phyloP scores from a whole-genome alignment of 192 early-diverging fungal species.

The Haplosporangium gracile region DNA sequence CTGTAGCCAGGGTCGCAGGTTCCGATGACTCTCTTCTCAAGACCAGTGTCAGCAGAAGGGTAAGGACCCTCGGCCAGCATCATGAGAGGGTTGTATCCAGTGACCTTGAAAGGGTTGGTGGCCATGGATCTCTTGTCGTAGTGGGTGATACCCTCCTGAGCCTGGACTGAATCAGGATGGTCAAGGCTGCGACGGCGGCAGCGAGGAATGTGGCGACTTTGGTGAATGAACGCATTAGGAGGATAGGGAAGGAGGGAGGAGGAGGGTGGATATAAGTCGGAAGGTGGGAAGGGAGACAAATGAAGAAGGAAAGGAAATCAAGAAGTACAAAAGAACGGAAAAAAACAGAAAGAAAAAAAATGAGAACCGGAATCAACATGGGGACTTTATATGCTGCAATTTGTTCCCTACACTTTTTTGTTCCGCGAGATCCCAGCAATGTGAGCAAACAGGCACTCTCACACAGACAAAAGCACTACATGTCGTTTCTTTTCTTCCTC shows the following conservation, averaged over 20 bases:
- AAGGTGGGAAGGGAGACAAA: not conserved
- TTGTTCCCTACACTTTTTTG: no score
- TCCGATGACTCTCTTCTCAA: slow-evolving; percentile 15
- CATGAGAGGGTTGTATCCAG: slow-evolving; percentile 11
- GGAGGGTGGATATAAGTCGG: not conserved
- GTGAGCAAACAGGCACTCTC: not conserved
- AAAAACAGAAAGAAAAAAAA: not conserved
- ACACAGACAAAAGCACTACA: not conserved
- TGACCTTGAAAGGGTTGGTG: not conserved
- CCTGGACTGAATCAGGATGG: not conserved
- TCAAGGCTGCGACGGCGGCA: slow-evolving; percentile 12
- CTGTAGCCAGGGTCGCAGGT: slow-evolving; percentile 34
- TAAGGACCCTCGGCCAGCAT: slow-evolving; percentile 21
- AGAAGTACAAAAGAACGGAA: not conserved
- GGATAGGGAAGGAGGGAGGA: not conserved
- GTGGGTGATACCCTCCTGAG: slow-evolving; percentile 6
- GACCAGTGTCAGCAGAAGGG: slow-evolving; percentile 6
- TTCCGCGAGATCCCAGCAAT: not conserved
- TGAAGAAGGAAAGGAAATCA: not conserved
- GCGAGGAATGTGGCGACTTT: slow-evolving; percentile 9
- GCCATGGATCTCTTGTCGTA: not conserved
- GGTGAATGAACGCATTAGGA: slow-evolving; percentile 29
- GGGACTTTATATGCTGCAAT: not conserved
- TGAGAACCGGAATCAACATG: not conserved
- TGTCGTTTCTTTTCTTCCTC: not conserved